These are phyloP conservation scores for Colletotrichum limetticola DNA, from an alignment of 2,329 filamentous ascomycete species.

Conservation along the genomic window DNA sequence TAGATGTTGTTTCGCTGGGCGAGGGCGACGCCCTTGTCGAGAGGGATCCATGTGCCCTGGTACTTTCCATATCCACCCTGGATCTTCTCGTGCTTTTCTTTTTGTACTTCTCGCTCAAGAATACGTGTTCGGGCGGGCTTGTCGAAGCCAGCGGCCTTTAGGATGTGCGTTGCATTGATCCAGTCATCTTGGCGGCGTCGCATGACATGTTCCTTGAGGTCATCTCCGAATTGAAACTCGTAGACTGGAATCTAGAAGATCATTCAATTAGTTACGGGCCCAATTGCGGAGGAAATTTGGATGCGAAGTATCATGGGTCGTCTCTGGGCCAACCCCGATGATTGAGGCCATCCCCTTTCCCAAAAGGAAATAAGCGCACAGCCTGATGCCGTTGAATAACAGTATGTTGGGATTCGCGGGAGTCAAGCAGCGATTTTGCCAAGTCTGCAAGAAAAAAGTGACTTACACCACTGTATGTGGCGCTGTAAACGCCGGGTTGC, in stretches of 20 bases:
- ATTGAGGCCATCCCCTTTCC: slow-evolving; percentile 18
- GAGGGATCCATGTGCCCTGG: slow-evolving; percentile 97
- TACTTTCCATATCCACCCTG: slow-evolving; percentile 99
- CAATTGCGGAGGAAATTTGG: neutral
- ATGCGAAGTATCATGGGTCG: neutral
- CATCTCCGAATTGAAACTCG: slow-evolving; percentile 86
- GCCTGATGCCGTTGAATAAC: neutral
- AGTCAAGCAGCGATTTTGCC: neutral
- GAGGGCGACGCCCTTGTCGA: slow-evolving; percentile 81
- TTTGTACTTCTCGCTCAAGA: slow-evolving; percentile 95
- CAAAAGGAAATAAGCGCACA: neutral
- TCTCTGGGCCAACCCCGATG: slow-evolving; percentile 9
- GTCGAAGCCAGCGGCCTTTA: slow-evolving; percentile 97
- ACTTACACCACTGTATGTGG: slow-evolving; percentile 76
- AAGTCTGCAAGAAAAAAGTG: slow-evolving; percentile 19
- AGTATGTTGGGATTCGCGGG: neutral
- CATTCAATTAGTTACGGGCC: neutral
- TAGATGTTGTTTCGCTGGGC: slow-evolving; percentile 89
- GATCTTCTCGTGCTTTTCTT: slow-evolving; percentile 96
- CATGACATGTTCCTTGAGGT: slow-evolving; percentile 91
- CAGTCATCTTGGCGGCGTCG: slow-evolving; percentile 91
- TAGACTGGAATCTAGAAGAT: slow-evolving; percentile 85
- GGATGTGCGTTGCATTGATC: slow-evolving; percentile 99
- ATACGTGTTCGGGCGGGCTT: slow-evolving; percentile 96
- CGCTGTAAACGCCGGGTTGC: slow-evolving; percentile 69